Conservation (phyloP, 2,329 filamentous ascomycete species). For the Aspergillus neotritici region DNA sequence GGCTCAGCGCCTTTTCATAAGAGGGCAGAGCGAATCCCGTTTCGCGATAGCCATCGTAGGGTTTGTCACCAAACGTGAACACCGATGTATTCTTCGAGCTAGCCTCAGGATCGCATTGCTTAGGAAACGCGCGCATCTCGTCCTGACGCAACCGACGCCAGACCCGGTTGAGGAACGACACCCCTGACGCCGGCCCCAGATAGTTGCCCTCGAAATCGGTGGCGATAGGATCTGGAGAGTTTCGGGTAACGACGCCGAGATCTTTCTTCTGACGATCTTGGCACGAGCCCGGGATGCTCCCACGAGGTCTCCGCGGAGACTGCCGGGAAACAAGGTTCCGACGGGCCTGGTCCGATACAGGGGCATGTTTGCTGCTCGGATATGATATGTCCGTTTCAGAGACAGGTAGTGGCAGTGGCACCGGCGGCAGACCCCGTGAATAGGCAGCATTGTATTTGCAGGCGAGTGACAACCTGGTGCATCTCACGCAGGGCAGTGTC, state of each 20-base stretch:
- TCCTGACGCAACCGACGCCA: slow-evolving; percentile 60
- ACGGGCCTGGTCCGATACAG: not conserved
- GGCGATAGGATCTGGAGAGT: slow-evolving; percentile 44
- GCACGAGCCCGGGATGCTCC: not conserved
- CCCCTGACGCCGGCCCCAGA: slow-evolving; percentile 49
- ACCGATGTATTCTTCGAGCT: slow-evolving; percentile 40
- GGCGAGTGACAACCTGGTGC: slow-evolving; percentile 26
- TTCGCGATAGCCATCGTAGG: slow-evolving; percentile 37
- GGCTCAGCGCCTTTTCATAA: slow-evolving; percentile 34
- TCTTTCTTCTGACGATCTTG: slow-evolving; percentile 3
- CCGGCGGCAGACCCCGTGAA: slow-evolving; percentile 33
- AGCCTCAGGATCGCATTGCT: slow-evolving; percentile 24
- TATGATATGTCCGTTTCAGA: slow-evolving; percentile 10
- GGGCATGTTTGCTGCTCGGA: slow-evolving; percentile 5
- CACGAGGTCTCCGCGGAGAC: slow-evolving; percentile 5
- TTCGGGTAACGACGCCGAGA: slow-evolving; percentile 20
- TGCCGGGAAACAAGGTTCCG: slow-evolving; percentile 4
- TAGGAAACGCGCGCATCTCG: slow-evolving; percentile 33
- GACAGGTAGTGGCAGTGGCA: slow-evolving; percentile 21
- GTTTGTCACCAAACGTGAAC: slow-evolving; percentile 49
- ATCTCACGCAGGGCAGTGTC: slow-evolving; percentile 32
- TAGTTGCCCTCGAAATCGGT: slow-evolving; percentile 52
- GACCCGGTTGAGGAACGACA: slow-evolving; percentile 59
- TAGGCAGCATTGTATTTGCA: slow-evolving; percentile 36
- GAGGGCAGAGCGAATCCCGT: slow-evolving; percentile 36